Evolutionary conservation across 257 asterid genomes (phyloP), one percentile per base, ranked within the genome.

Genomic region (Lycium barbarum): DNA sequence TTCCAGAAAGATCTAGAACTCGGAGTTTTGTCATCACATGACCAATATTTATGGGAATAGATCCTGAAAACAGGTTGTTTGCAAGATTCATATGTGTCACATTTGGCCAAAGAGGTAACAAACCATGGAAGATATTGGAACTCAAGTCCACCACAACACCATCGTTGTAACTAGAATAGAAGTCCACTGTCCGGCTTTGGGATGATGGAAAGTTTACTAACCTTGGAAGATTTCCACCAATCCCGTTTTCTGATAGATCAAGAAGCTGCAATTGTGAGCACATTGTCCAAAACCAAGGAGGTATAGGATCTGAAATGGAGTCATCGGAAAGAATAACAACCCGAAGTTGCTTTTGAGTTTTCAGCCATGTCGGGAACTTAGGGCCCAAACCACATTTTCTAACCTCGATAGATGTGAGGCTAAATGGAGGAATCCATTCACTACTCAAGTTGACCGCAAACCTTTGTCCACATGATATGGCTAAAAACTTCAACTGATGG

Each of bases 351-450:
- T 72, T 84, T 59, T 84, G 86, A 79, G 88, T 85, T 68, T 71
- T 40, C 22, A 86, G 87, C 90, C 90, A 84, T 15, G 57, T 18
- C 6, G 83, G 91, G 6, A 87, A 89, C 36, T 83, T 61, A 1
- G 87, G 83, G 40, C 87, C 89, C 58, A 89, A 47, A 43, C 49
- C 22, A 81, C 87, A 87, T 7, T 79, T 63, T 40, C 82, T 59
- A 53, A 87, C 33, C 15, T 74, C 35, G 15, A 89, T 70, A 79
- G 54, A 76, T 72, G 36, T 83, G n/a, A 89, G 81, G 18, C 71
- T 87, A 38, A 87, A 84, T 18, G 90, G 79, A 40, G 88, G 88
- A 71, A 86, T 58, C 90, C 90, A 87, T 6, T 57, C 81, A 26
- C 26, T 9, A 57, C 79, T 79, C 40, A 87, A 73, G 59, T 86